These are phyloP conservation scores for Beta lomatogona DNA, from an alignment of 179 eudicot genomes.

Conservation along the genomic window DNA sequence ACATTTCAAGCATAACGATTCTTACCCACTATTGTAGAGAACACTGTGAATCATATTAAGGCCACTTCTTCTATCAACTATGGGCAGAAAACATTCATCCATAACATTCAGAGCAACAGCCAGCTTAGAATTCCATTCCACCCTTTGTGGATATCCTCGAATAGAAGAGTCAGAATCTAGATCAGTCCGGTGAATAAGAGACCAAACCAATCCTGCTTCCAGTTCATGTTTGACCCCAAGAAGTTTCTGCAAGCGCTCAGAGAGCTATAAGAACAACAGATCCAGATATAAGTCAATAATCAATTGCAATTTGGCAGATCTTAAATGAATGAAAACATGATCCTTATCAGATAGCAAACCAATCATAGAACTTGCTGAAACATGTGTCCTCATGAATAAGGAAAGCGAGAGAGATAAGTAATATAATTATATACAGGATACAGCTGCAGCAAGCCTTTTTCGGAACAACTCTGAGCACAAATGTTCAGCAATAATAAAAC, in stretches of 20 bases:
- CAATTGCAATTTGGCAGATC: background rate
- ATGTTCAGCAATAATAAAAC: background rate
- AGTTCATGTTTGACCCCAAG: conserved; percentile 87
- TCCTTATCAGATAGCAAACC: background rate
- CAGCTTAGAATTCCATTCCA: conserved; percentile 88
- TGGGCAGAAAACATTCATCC: conserved; percentile 96
- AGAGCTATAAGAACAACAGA: conserved; percentile 53
- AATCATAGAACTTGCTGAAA: background rate
- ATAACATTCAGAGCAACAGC: conserved; percentile 89
- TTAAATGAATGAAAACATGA: background rate
- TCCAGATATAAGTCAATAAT: conserved; percentile 7
- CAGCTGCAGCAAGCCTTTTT: background rate
- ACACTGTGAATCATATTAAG: conserved; percentile 83
- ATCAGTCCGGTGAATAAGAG: conserved; percentile 74
- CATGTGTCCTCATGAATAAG: background rate
- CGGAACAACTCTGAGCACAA: background rate
- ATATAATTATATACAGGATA: background rate
- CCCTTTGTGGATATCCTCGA: conserved; percentile 59
- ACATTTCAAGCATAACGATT: background rate
- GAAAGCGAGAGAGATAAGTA: background rate
- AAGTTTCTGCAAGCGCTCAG: conserved; percentile 72
- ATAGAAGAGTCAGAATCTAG: conserved; percentile 53
- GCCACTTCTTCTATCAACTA: conserved; percentile 82
- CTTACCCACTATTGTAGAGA: conserved; percentile 88
- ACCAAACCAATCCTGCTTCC: conserved; percentile 87